These are phyloP conservation scores for Penicillium malachiteum DNA, from an alignment of 495 filamentous ascomycete genomes.

Conservation along the genomic window DNA sequence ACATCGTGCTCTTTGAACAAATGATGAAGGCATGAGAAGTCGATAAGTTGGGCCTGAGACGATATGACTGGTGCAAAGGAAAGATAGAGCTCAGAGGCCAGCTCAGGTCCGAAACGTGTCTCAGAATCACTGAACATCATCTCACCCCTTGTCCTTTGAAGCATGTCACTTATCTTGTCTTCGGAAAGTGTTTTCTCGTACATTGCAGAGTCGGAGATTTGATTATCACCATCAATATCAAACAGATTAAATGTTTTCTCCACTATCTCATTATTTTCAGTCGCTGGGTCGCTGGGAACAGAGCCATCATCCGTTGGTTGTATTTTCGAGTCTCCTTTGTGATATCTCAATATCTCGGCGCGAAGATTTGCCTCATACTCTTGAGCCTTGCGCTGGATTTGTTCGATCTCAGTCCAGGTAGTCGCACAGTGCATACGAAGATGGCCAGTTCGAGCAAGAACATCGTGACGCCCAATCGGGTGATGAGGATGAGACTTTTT, in stretches of 20 bases:
- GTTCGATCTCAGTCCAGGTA: conserved; percentile 70
- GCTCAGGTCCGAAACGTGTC: conserved; percentile 61
- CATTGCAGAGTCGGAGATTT: conserved; percentile 25
- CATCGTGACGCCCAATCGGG: conserved; percentile 58
- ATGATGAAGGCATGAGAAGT: conserved; percentile 72
- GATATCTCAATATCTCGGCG: conserved; percentile 40
- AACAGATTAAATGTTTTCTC: conserved; percentile 36
- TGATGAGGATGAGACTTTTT: conserved; percentile 73
- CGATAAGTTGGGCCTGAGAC: conserved; percentile 73
- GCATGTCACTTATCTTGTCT: conserved; percentile 29
- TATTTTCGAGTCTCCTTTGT: conserved; percentile 14
- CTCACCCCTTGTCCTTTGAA: conserved; percentile 18
- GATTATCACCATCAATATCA: conserved; percentile 35
- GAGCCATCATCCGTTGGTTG: neutral
- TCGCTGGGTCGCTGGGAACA: neutral
- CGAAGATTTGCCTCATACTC: conserved; percentile 58
- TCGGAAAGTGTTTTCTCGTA: conserved; percentile 24
- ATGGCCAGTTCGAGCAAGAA: conserved; percentile 43
- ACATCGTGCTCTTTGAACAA: conserved; percentile 75
- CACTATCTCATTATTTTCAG: conserved; percentile 10
- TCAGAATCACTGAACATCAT: conserved; percentile 7
- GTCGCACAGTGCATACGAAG: conserved; percentile 70
- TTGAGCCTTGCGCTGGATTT: conserved; percentile 57
- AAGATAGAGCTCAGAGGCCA: conserved; percentile 67
- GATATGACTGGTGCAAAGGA: conserved; percentile 73